Base-by-base conservation (phyloP, 2,329 filamentous ascomycete genomes). In the Pseudofabraea citricarpa region DNA sequence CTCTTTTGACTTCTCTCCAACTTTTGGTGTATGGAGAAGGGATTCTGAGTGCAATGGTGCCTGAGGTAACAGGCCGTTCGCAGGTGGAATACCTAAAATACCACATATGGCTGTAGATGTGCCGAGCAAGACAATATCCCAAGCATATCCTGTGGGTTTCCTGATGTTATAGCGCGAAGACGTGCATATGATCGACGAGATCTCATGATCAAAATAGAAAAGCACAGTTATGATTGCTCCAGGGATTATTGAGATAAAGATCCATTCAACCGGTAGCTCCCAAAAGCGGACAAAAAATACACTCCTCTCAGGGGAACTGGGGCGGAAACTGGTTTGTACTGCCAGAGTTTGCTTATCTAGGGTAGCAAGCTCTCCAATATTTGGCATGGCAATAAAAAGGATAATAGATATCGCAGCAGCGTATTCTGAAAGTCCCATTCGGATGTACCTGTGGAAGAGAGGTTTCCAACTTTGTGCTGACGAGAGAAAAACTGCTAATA, bases 201-300 rank as follows among this genome's bases (percentile, higher is more conserved):
- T 81, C 58, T 85, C 81, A 53, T 84, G 81, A 48, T 85, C 81
- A 56, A 84, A 84, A 64, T 80, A 84, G 65, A 84, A 85, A n/a
- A 84, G 70, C 0, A 79, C 68, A 0, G 79, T 83, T 45, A 84
- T 79, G 49, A 85, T 83, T 26, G 74, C 61, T 0, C 78, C 81
- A 0, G 80, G 79, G 2, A 84, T 70, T 32, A 83, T 73, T 22
- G 81, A 75, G 4, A 75, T 69, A 53, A 83, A 79, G 3, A 82
- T 69, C 77, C 79, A 84, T 6, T 58, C 60, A 1, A 79, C 56
- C 2, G 77, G 73, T 1, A 84, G 58, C 43, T 77, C 68, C 81
- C 80, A 84, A 59, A 84, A 84, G 36, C 71, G 63, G 33, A 84
- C 77, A 48, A 83, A 76, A 57, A 84, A 84, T 10, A 62, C 61